Conservation (phyloP, 148 eudicot species). For the Vaccinium vitisidaea region DNA sequence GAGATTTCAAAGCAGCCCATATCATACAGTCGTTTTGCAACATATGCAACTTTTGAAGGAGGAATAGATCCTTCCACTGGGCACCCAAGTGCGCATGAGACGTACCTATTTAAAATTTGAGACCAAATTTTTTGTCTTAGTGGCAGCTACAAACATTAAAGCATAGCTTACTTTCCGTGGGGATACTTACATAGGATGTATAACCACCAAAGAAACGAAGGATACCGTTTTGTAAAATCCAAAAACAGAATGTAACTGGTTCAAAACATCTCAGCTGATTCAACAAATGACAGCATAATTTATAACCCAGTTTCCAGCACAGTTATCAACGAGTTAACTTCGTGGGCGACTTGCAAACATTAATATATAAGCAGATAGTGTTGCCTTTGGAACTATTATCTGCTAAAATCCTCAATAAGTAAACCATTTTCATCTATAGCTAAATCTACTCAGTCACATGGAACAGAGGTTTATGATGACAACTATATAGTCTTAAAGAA, state of each 20-base stretch:
- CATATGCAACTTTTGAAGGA: slow-evolving; percentile 85
- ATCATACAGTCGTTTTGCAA: slow-evolving; percentile 82
- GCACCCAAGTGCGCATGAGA: slow-evolving; percentile 90
- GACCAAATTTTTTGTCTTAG: background rate
- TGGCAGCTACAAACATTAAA: slow-evolving; percentile 4
- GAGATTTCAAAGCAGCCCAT: slow-evolving; percentile 98
- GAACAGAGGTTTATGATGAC: background rate
- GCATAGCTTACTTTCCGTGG: background rate
- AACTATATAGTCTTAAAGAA: background rate
- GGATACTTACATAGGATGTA: background rate
- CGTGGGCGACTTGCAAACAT: background rate
- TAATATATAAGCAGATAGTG: background rate
- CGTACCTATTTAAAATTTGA: slow-evolving; percentile 57
- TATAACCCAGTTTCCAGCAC: background rate
- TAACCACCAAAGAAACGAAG: background rate
- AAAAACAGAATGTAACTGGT: background rate
- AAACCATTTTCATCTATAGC: background rate
- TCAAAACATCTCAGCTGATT: background rate
- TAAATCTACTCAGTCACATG: background rate
- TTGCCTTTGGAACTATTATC: background rate
- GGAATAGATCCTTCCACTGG: slow-evolving; percentile 84
- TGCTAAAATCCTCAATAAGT: background rate
- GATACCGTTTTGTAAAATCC: background rate
- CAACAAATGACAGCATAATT: background rate
- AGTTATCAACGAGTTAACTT: background rate